Conservation (phyloP, 805 yeast species). For the Starmerella etchellsii region DNA sequence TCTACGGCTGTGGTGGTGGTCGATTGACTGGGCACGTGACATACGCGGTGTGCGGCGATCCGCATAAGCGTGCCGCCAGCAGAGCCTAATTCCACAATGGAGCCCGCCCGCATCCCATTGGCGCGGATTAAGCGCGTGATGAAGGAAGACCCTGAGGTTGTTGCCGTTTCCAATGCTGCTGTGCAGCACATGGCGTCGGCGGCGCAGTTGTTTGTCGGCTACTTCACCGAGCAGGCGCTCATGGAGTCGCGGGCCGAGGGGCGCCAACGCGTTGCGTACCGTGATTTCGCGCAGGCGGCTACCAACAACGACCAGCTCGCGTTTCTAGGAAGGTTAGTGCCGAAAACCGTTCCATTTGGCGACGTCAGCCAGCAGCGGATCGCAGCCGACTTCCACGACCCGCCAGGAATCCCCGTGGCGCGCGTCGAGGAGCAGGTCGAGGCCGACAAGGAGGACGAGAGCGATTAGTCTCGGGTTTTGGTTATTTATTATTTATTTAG, state of each 20-base stretch:
- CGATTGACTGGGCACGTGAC: too few species aligned
- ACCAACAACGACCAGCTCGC: constrained; percentile 43
- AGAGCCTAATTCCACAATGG: constrained; percentile 9
- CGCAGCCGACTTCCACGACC: constrained; percentile 7
- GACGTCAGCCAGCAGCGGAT: constrained; percentile 11
- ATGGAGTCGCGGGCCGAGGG: constrained; percentile 50
- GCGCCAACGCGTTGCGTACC: constrained; percentile 56
- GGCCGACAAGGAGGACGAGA: constrained; percentile 14
- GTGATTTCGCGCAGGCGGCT: constrained; percentile 57
- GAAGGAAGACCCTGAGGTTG: constrained; percentile 63
- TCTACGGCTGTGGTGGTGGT: too few species aligned
- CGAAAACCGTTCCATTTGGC: constrained; percentile 28
- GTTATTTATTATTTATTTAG: not conserved
- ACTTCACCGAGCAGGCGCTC: constrained; percentile 58
- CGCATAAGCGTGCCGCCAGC: too few species aligned
- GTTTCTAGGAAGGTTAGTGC: constrained; percentile 56
- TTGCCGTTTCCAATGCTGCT: constrained; percentile 53
- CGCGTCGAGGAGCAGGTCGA: constrained; percentile 17
- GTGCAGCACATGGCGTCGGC: constrained; percentile 69
- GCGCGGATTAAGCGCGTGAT: constrained; percentile 58
- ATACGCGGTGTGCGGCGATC: too few species aligned
- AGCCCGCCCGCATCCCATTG: constrained; percentile 37
- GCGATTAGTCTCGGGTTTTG: constrained; percentile 2
- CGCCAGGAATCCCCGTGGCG: constrained; percentile 16
- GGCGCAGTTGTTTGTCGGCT: constrained; percentile 59